Base-by-base conservation (phyloP, 2,329 filamentous ascomycete species). In the Colletotrichum tropicale region DNA sequence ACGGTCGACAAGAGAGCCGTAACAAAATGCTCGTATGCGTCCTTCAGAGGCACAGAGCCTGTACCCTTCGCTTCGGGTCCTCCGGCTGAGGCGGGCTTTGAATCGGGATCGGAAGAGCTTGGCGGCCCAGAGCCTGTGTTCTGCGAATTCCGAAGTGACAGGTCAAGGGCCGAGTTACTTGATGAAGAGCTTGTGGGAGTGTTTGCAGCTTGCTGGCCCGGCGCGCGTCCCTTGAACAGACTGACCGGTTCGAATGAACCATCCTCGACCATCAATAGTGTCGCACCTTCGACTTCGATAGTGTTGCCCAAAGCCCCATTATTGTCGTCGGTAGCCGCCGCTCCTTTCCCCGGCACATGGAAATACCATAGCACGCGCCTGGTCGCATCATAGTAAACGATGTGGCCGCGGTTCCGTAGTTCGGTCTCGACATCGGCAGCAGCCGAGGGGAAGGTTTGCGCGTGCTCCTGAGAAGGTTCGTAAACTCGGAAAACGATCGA, bases 291-390 rank as follows among this genome's bases (percentile, higher is more conserved):
- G 34, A 86, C 82, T 52, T 88, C 86, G 65, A 90, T 81, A 64
- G 81, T 84, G 12, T 81, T 79, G n/a, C 84, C 84, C 43, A 89
- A 84, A 34, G 77, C 78, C 2, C 61, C 21, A 79, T 77, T 18
- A 74, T 78, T 34, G 16, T 64, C 36, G 43, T 52, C 30, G 71
- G 36, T 32, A 15, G 71, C 72, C 28, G 64, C 61, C 36, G 81
- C 85, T 69, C 88, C 86, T 77, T 87, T 89, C 67, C 82, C 84
- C 4, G 83, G 76, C 24, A 91, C 83, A 30, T 86, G 86, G 79
- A 92, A 92, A 75, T 88, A 86, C 91, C 91, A 92, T 70, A 92
- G 82, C 12, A 85, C 87, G 60, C 87, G 87, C 74, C 88, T 85
- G 43, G 82, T 83, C 13, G 86, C 82, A 81, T 92, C 91, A 79